Evolutionary conservation across 169 alveolate species (phyloP).

Genomic region (Eimeria maxima): DNA sequence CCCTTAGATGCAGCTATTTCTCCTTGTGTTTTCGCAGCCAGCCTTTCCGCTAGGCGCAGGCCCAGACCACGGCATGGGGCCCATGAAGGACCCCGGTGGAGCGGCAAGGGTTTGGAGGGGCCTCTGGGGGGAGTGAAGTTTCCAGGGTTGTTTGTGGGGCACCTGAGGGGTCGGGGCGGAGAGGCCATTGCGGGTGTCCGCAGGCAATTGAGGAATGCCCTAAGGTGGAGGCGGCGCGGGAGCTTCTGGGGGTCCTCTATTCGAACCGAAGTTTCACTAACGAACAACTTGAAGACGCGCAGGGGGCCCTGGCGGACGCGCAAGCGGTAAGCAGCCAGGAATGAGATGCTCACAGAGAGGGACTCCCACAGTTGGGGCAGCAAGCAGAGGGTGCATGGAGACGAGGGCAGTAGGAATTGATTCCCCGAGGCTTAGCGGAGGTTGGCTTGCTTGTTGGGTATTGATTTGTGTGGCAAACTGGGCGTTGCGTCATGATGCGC

Average conservation of each 20-base stretch:
- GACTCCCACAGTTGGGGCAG: background rate
- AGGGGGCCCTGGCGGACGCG: constrained; percentile 36
- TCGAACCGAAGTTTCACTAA: constrained; percentile 56
- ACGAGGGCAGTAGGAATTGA: background rate
- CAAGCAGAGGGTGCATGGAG: background rate
- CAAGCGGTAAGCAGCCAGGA: constrained; percentile 7
- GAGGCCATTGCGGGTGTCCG: background rate
- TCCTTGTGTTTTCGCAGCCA: background rate
- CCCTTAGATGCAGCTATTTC: background rate
- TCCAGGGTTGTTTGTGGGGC: background rate
- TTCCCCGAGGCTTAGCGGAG: background rate
- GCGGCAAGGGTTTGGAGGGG: background rate
- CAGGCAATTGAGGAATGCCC: constrained; percentile 75
- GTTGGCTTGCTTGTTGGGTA: background rate
- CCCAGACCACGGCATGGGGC: background rate
- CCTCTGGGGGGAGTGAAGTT: background rate
- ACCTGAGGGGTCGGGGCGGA: background rate
- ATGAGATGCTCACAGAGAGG: background rate
- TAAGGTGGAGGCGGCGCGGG: constrained; percentile 45
- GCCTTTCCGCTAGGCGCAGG: background rate
- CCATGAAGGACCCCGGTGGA: background rate
- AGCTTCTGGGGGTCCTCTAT: constrained; percentile 47
- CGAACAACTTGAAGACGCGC: constrained; percentile 18
- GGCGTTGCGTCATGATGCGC: background rate
- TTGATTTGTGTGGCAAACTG: background rate